Percentiles rank a stretch among this genome's conserved stretches.
phyloP scores from a whole-genome alignment of 2,329 filamentous ascomycete species.

The Beauveria brongniartii region DNA sequence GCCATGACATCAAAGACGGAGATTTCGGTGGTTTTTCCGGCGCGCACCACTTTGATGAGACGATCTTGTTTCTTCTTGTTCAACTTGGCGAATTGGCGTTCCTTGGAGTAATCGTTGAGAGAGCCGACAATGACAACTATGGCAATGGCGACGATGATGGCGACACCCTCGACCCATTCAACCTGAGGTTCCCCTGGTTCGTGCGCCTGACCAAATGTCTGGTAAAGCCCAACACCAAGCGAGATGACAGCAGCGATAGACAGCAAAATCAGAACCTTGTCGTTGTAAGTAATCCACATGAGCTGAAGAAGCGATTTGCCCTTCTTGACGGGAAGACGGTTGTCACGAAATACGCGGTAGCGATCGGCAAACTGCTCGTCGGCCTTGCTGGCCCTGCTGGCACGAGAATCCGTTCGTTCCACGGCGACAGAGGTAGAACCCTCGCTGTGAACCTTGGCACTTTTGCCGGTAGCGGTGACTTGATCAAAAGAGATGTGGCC shows the following conservation, averaged over 20 bases:
- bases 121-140: conserved; percentile 73
- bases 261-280: conserved; percentile 69
- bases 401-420: conserved; percentile 8
- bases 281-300: conserved; percentile 78
- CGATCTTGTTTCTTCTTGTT: conserved; percentile 76
- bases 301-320: conserved; percentile 64
- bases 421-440: conserved; percentile 14
- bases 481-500: conserved; percentile 66
- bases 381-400: conserved; percentile 4
- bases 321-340: conserved; percentile 65
- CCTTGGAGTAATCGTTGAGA: conserved; percentile 73
- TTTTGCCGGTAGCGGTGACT: conserved; percentile 41
- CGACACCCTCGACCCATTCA: conserved; percentile 76
- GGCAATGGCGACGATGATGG: conserved; percentile 70
- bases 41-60: conserved; percentile 62
- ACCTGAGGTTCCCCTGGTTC: conserved; percentile 44
- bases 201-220: conserved; percentile 58
- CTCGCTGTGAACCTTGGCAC: conserved; percentile 27
- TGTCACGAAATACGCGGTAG: conserved; percentile 63
- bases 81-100: conserved; percentile 68
- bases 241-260: conserved; percentile 65
- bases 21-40: conserved; percentile 60
- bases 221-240: conserved; percentile 66
- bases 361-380: conserved; percentile 49
- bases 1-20: conserved; percentile 62